Conservation (phyloP, 345 rosid genomes). For the Salix viminalis region DNA sequence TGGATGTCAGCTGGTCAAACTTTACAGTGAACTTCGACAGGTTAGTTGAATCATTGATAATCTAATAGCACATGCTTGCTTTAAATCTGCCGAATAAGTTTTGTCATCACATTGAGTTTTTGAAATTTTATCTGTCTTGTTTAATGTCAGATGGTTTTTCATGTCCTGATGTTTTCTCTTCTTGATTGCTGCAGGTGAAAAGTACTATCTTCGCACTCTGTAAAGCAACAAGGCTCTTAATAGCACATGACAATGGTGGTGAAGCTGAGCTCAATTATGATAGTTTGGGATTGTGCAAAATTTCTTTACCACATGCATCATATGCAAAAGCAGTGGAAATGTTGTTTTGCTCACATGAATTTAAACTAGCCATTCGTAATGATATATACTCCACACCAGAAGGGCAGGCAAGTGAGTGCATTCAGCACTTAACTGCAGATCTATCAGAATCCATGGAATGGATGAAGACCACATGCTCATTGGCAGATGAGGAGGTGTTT, state of each 20-base stretch:
- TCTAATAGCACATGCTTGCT: background rate
- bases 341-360: conserved; percentile 48
- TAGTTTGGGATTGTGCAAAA: conserved; percentile 13
- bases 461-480: conserved; percentile 44
- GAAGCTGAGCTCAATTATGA: conserved; percentile 23
- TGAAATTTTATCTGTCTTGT: background rate
- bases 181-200: conserved; percentile 55
- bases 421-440: conserved; percentile 55
- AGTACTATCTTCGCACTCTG: conserved; percentile 55
- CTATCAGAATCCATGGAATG: conserved; percentile 58
- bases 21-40: conserved; percentile 86
- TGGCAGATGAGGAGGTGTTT: conserved; percentile 21
- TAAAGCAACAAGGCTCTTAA: conserved; percentile 61
- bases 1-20: conserved; percentile 71
- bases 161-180: conserved; percentile 11
- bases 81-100: background rate
- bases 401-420: conserved; percentile 77
- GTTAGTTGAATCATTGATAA: conserved; percentile 41
- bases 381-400: conserved; percentile 71
- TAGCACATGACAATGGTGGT: conserved; percentile 15
- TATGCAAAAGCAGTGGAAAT: conserved; percentile 44
- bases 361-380: conserved; percentile 51
- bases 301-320: conserved; percentile 29
- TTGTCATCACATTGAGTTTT: background rate
- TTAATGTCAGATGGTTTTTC: conserved; percentile 9